Conservation (phyloP, 768 basidiomycete species). For the Symmetrospora coprosmae region DNA sequence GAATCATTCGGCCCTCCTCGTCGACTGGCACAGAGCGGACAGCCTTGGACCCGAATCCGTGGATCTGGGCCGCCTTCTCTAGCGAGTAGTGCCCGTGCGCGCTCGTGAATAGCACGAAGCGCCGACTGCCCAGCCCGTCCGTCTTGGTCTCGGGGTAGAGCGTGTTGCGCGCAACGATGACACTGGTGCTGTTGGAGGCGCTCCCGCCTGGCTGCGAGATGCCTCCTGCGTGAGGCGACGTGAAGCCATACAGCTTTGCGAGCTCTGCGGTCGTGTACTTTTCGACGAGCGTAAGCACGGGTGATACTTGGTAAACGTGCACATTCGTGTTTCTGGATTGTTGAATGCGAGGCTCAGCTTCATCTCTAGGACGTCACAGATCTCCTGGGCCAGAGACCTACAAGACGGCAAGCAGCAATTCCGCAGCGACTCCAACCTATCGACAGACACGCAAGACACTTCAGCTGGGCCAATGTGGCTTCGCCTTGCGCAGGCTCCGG, state of each 20-base stretch:
- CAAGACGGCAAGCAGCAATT: neutral
- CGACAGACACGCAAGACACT: too few relatives aligned
- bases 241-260: neutral
- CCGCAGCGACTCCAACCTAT: neutral
- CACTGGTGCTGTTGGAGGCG: neutral
- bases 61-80: slow-evolving; percentile 7
- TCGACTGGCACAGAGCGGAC: neutral
- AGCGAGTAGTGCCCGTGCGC: neutral
- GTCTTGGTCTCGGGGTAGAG: neutral
- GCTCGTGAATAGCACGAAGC: neutral
- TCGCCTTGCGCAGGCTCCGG: too few relatives aligned
- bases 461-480: too few relatives aligned
- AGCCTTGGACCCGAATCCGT: neutral
- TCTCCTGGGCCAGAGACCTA: too few relatives aligned
- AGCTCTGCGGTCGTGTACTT: slow-evolving; percentile 1
- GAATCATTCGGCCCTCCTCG: neutral
- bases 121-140: neutral
- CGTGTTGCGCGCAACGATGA: slow-evolving; percentile 2
- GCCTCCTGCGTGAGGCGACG: neutral
- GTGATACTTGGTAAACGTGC: slow-evolving; percentile 6
- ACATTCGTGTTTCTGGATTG: slow-evolving; percentile 9
- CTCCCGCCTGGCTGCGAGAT: neutral
- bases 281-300: neutral
- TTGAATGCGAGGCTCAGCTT: too few relatives aligned
- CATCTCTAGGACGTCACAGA: too few relatives aligned